Evolutionary conservation across 345 rosid genomes (phyloP), one percentile per base, ranked within the genome.

Genomic region (Arabidopsis arenosa): DNA sequence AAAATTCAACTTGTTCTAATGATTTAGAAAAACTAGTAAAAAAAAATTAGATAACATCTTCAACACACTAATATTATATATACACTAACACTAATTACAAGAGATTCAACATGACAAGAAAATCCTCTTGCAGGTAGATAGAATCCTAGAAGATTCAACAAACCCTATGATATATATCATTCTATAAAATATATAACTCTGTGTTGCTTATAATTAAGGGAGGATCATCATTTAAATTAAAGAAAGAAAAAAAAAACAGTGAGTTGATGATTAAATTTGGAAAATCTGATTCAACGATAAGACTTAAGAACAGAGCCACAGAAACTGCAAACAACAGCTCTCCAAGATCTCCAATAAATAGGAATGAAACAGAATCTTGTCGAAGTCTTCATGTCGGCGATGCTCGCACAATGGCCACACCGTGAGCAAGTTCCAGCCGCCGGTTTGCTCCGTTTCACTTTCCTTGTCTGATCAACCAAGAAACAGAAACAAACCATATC

Each of bases 291-390:
- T 74, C 36, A 90, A 64, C 92, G 77, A 52, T 89, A 91, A 47
- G 92, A 87, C 69, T 78, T 87, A n/a, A 91, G 90, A 47, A 83
- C 75, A 62, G 96, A 80, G 61, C 93, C 93, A 58, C 93, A 91
- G 43, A 85, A 87, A 18, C 90, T 88, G 61, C 93, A 89, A 4
- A 86, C 81, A 0, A 90, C 84, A 48, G 93, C 96, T 71, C 73
- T 86, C 96, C 93, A 87, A 51, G 88, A 83, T 59, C 56, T 87
- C 83, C 85, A 85, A 47, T 89, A 86, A 66, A 90, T 72, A 0
- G 96, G 96, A 68, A 89, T 67, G 26, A 72, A 74, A 44, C 93
- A 90, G 33, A 90, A 87, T 49, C 96, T 79, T 3, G 96, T 87
- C 13, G 87, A 69, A 4, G 92, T 91, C 47, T 48, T 86, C 88